phyloP scores from a whole-genome alignment of 768 basidiomycete genomes.

The Megacollybia marginata region DNA sequence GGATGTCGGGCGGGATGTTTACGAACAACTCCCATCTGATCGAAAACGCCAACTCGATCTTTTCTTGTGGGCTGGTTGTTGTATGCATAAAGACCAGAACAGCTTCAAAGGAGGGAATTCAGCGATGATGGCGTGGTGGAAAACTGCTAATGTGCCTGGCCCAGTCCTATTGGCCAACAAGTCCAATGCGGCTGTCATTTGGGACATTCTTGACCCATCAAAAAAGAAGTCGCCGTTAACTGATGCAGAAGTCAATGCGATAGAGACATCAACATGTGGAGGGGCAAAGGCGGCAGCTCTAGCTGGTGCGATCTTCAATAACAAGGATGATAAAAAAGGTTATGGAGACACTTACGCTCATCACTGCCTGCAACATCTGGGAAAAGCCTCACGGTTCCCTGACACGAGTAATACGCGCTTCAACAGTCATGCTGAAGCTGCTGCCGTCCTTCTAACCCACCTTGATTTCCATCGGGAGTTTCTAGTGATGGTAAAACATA shows the following conservation, averaged over 20 bases:
- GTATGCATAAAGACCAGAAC: slow-evolving; percentile 27
- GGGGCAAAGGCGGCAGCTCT: slow-evolving; percentile 10
- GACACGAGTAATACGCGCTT: slow-evolving; percentile 5
- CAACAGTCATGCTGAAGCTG: background rate
- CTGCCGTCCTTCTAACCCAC: background rate
- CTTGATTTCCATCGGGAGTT: slow-evolving; percentile 2
- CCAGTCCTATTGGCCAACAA: slow-evolving; percentile 16
- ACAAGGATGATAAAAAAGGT: slow-evolving; percentile 21
- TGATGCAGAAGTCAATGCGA: background rate
- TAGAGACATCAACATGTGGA: slow-evolving; percentile 9
- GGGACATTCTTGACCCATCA: slow-evolving; percentile 3
- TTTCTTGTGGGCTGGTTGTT: no score
- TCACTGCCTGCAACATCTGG: background rate
- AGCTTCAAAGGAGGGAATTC: no score
- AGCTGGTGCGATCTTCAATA: slow-evolving; percentile 14
- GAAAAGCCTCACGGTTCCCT: background rate
- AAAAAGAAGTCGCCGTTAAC: background rate
- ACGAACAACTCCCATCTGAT: no score
- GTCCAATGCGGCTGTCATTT: slow-evolving; percentile 17
- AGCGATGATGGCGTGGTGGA: no score
- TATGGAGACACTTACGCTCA: slow-evolving; percentile 1
- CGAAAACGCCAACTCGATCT: no score
- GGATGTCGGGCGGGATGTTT: no score
- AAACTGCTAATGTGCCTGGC: no score
- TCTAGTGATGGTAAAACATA: slow-evolving; percentile 9